Percentiles rank a stretch among this genome's conserved stretches.
phyloP scores from a whole-genome alignment of 2,329 filamentous ascomycete genomes.

The Apiospora aurea region DNA sequence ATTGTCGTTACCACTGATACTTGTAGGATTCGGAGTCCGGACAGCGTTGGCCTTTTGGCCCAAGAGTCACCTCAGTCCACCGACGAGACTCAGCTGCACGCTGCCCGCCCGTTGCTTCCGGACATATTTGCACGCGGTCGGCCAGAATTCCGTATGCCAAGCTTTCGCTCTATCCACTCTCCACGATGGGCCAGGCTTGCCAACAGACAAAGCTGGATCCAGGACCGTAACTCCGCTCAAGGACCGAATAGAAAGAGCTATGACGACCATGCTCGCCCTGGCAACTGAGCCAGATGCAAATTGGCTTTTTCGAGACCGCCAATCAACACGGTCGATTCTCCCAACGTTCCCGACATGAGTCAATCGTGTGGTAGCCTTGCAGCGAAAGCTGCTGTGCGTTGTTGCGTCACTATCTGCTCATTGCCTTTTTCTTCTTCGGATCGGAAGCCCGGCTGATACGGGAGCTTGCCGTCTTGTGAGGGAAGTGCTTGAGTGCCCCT shows the following conservation, averaged over 20 bases:
- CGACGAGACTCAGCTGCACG: neutral
- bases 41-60: neutral
- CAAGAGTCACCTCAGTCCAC: neutral
- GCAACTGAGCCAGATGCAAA: slow-evolving; percentile 10
- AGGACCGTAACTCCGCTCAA: slow-evolving; percentile 21
- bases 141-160: slow-evolving; percentile 24
- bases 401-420: neutral
- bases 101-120: slow-evolving; percentile 8
- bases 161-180: slow-evolving; percentile 6
- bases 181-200: slow-evolving; percentile 18
- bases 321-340: slow-evolving; percentile 6
- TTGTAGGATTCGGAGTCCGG: neutral
- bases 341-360: slow-evolving; percentile 20
- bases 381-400: neutral
- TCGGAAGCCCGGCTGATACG: neutral
- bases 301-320: slow-evolving; percentile 11
- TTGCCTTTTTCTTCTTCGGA: neutral
- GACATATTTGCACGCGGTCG: neutral
- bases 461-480: neutral
- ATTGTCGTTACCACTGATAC: neutral
- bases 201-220: slow-evolving; percentile 19
- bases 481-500: neutral
- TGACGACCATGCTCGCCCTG: slow-evolving; percentile 12
- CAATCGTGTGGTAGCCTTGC: slow-evolving; percentile 5
- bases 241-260: slow-evolving; percentile 19